phyloP scores from a whole-genome alignment of 345 rosid genomes.

The Salix caprea region DNA sequence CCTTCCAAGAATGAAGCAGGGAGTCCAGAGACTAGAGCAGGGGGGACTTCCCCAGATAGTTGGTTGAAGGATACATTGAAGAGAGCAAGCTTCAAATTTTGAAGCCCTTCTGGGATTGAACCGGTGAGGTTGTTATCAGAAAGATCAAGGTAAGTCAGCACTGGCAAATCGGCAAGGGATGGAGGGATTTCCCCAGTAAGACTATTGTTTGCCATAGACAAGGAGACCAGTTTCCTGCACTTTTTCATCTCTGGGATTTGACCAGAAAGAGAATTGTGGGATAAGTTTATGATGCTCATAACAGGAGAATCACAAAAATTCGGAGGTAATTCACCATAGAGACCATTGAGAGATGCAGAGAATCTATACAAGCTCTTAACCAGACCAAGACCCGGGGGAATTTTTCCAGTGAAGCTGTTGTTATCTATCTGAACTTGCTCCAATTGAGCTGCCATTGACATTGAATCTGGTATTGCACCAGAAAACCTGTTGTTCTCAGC shows the following conservation, averaged over 20 bases:
- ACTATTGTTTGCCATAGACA: slow-evolving; percentile 70
- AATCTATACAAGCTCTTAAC: slow-evolving; percentile 82
- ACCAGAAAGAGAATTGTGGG: slow-evolving; percentile 68
- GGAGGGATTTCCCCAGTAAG: slow-evolving; percentile 59
- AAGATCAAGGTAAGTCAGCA: slow-evolving; percentile 85
- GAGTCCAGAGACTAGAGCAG: slow-evolving; percentile 69
- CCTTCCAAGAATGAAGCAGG: slow-evolving; percentile 92
- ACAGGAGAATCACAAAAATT: slow-evolving; percentile 86
- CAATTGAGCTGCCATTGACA: slow-evolving; percentile 61
- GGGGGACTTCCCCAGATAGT: slow-evolving; percentile 60
- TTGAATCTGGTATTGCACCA: slow-evolving; percentile 58
- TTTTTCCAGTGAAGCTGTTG: slow-evolving; percentile 62
- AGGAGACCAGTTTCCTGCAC: slow-evolving; percentile 80
- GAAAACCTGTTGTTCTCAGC: slow-evolving; percentile 74
- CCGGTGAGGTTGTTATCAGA: slow-evolving; percentile 81
- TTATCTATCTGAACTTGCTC: slow-evolving; percentile 93
- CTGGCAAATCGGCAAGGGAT: slow-evolving; percentile 75
- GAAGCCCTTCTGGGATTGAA: slow-evolving; percentile 65
- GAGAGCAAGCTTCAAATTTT: slow-evolving; percentile 85
- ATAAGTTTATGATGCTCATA: slow-evolving; percentile 80
- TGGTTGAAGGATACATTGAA: slow-evolving; percentile 79
- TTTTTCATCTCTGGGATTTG: slow-evolving; percentile 71
- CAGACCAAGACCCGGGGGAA: slow-evolving; percentile 69
- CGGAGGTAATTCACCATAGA: slow-evolving; percentile 64
- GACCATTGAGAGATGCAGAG: slow-evolving; percentile 66